Conservation (phyloP, 192 early-diverging fungal species). For the Entophlyctis luteolus region DNA sequence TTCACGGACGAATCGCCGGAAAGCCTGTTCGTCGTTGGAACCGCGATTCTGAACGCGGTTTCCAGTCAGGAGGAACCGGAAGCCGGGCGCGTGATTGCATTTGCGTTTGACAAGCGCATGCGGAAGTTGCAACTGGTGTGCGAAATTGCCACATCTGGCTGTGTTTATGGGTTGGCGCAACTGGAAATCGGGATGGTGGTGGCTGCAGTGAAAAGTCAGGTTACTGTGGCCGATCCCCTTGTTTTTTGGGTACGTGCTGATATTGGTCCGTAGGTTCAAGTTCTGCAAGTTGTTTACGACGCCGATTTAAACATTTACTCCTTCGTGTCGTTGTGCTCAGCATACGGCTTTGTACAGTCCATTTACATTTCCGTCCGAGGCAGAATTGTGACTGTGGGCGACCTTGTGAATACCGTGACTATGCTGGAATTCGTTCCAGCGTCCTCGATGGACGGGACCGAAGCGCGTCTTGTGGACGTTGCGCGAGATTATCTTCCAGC, state of each 20-base stretch:
- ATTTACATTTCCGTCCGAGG: slow-evolving; percentile 57
- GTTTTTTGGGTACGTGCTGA: neutral
- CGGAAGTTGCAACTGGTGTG: neutral
- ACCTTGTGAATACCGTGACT: slow-evolving; percentile 75
- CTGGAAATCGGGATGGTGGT: slow-evolving; percentile 66
- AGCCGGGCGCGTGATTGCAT: slow-evolving; percentile 71
- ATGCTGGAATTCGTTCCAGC: slow-evolving; percentile 50
- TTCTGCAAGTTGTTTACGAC: neutral
- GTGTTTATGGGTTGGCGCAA: slow-evolving; percentile 64
- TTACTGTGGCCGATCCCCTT: neutral
- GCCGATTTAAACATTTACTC: neutral
- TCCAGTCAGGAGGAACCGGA: slow-evolving; percentile 42
- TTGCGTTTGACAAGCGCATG: slow-evolving; percentile 39
- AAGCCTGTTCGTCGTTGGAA: slow-evolving; percentile 21
- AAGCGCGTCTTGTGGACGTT: slow-evolving; percentile 48
- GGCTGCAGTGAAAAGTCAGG: neutral
- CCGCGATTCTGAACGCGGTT: slow-evolving; percentile 8
- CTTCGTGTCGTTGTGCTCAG: slow-evolving; percentile 10
- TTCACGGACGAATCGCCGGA: neutral
- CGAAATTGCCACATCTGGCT: slow-evolving; percentile 50
- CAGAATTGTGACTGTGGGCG: slow-evolving; percentile 74
- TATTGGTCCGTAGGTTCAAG: neutral
- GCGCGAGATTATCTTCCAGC: slow-evolving; percentile 58
- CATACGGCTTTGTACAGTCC: slow-evolving; percentile 57
- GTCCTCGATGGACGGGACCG: neutral